phyloP scores from a whole-genome alignment of 495 filamentous ascomycete species.

The Parmelia sp. region DNA sequence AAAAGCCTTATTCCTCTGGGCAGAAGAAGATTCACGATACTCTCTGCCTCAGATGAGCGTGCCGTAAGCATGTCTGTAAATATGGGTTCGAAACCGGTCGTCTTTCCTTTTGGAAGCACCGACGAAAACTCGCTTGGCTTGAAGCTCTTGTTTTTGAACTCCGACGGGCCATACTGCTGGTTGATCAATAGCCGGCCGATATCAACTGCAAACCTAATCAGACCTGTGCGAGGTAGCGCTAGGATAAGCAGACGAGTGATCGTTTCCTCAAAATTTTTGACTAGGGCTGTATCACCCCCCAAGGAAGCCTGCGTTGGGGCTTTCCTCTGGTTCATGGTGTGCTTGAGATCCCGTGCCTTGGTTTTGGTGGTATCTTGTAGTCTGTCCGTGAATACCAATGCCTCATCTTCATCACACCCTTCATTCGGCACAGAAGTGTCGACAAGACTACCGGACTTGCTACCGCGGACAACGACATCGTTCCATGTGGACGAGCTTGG shows the following conservation, averaged over 20 bases:
- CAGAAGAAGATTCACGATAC: slow-evolving; percentile 33
- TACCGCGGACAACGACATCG: background rate
- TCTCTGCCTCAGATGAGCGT: slow-evolving; percentile 35
- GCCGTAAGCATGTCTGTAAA: slow-evolving; percentile 33
- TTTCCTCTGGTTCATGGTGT: slow-evolving; percentile 20
- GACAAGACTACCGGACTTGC: slow-evolving; percentile 6
- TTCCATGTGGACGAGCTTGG: slow-evolving; percentile 3
- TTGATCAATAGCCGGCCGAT: slow-evolving; percentile 35
- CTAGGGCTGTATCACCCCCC: background rate
- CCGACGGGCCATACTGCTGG: slow-evolving; percentile 16
- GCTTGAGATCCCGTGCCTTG: slow-evolving; percentile 2
- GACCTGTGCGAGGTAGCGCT: slow-evolving; percentile 11
- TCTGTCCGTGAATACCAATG: background rate
- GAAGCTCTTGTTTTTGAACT: slow-evolving; percentile 13
- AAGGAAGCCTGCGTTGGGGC: background rate
- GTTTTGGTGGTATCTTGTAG: background rate
- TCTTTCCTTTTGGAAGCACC: slow-evolving; percentile 6
- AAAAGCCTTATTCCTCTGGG: slow-evolving; percentile 32
- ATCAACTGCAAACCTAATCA: slow-evolving; percentile 33
- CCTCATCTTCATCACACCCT: background rate
- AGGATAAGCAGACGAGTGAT: slow-evolving; percentile 5
- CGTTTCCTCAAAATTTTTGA: slow-evolving; percentile 12
- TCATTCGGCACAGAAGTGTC: slow-evolving; percentile 5
- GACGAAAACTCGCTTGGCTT: slow-evolving; percentile 15
- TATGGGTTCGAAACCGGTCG: background rate